Conservation (phyloP, 2,329 filamentous ascomycete genomes). For the Bipolaris cookei region DNA sequence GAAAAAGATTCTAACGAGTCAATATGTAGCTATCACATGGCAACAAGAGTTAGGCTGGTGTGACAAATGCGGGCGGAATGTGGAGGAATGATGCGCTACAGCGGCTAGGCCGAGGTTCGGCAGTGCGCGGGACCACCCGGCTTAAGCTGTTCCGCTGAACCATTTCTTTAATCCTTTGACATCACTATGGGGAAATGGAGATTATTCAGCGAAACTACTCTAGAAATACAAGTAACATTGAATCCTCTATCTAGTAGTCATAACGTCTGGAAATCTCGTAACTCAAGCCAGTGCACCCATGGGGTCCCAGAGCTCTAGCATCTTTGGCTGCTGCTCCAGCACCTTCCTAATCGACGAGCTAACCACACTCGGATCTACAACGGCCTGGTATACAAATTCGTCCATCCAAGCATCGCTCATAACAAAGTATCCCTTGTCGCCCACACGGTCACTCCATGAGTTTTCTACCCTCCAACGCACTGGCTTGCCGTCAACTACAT, state of each 20-base stretch:
- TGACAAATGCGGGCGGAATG: slow-evolving; percentile 33
- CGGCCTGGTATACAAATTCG: slow-evolving; percentile 82
- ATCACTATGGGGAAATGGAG: not conserved
- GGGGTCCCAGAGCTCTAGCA: slow-evolving; percentile 73
- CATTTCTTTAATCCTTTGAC: no score
- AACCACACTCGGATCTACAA: slow-evolving; percentile 71
- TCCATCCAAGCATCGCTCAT: slow-evolving; percentile 76
- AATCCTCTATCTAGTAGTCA: not conserved
- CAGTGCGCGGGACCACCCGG: slow-evolving; percentile 33
- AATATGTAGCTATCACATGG: slow-evolving; percentile 40
- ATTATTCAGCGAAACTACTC: not conserved
- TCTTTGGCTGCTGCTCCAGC: slow-evolving; percentile 70
- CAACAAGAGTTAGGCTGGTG: slow-evolving; percentile 28
- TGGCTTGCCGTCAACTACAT: slow-evolving; percentile 70
- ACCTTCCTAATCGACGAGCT: slow-evolving; percentile 71
- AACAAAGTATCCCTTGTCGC: slow-evolving; percentile 84
- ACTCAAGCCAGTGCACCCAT: slow-evolving; percentile 71
- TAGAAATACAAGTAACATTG: not conserved
- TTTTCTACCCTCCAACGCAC: slow-evolving; percentile 89
- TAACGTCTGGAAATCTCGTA: not conserved
- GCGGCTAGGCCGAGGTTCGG: slow-evolving; percentile 37
- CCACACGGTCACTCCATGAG: slow-evolving; percentile 74
- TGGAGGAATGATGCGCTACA: slow-evolving; percentile 23
- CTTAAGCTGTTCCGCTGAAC: slow-evolving; percentile 21
- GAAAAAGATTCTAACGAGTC: slow-evolving; percentile 32